Conservation (phyloP, 75 land plant species). For the Pinus albicaulis region DNA sequence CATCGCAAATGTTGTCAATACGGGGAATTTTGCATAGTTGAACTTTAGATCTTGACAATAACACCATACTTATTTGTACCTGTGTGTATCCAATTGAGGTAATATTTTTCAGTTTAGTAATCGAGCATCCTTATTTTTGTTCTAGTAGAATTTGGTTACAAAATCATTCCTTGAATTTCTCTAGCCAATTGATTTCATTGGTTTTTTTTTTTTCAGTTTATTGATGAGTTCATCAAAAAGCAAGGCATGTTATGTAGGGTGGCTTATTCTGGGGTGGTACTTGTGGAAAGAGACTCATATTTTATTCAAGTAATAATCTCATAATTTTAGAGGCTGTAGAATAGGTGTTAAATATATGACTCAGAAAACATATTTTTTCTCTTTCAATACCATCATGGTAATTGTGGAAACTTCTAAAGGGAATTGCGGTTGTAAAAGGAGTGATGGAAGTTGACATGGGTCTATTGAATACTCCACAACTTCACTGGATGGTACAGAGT, state of each 20-base stretch:
- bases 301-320: conserved; percentile 58
- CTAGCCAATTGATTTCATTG: not conserved
- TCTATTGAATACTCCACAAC: conserved; percentile 85
- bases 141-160: not conserved
- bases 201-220: conserved; percentile 34
- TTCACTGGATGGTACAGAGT: conserved; percentile 95
- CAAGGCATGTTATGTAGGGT: conserved; percentile 45
- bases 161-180: not conserved
- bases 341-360: not conserved
- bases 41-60: not conserved
- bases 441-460: conserved; percentile 68
- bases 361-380: not conserved
- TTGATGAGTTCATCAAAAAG: conserved; percentile 61
- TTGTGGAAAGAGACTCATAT: conserved; percentile 92
- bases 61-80: not conserved
- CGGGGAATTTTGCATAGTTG: conserved; percentile 40
- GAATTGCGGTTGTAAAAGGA: conserved; percentile 67
- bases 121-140: not conserved
- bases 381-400: not conserved
- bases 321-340: not conserved
- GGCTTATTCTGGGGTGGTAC: conserved; percentile 36
- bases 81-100: not conserved
- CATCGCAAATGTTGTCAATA: conserved; percentile 59
- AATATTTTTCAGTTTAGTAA: not conserved
- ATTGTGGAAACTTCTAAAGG: conserved; percentile 34